phyloP scores from a whole-genome alignment of 2,329 filamentous ascomycete genomes.

The Tetracladium maxilliforme region DNA sequence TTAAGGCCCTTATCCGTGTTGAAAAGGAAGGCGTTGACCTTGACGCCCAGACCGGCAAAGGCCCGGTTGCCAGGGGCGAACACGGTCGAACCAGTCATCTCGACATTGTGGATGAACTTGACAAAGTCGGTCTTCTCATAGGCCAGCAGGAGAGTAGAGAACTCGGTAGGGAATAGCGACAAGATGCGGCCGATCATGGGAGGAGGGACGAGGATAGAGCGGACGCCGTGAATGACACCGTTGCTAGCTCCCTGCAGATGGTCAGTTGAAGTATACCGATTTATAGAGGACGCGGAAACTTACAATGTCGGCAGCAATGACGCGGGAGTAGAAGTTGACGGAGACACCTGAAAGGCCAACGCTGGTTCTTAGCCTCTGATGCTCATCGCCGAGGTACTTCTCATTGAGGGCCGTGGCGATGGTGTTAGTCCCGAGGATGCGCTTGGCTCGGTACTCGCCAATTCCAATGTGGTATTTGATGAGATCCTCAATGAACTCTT shows the following conservation, averaged over 20 bases:
- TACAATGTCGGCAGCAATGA: conserved; percentile 59
- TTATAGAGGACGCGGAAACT: conserved; percentile 10
- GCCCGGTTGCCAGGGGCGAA: conserved; percentile 73
- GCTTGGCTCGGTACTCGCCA: conserved; percentile 49
- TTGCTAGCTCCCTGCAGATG: conserved; percentile 49
- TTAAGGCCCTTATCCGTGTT: conserved; percentile 54
- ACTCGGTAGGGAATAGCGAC: conserved; percentile 48
- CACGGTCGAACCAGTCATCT: conserved; percentile 51
- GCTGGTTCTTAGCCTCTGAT: conserved; percentile 60
- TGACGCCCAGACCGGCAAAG: conserved; percentile 60
- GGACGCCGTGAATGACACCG: conserved; percentile 66
- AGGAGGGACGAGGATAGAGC: conserved; percentile 64
- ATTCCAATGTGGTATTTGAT: conserved; percentile 63
- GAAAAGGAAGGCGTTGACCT: conserved; percentile 76
- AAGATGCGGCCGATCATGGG: conserved; percentile 50
- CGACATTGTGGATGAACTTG: conserved; percentile 38
- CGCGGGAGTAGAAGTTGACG: conserved; percentile 63
- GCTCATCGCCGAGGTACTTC: conserved; percentile 41
- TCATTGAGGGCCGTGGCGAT: conserved; percentile 54
- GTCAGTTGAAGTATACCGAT: background rate
- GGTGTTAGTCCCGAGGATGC: conserved; percentile 57
- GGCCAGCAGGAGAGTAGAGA: conserved; percentile 66
- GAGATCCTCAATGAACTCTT: conserved; percentile 54
- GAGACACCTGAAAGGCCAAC: conserved; percentile 46
- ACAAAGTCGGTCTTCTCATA: conserved; percentile 61